phyloP scores from a whole-genome alignment of 1,284 basidiomycete genomes.

The Singerocomus rubriflavus region DNA sequence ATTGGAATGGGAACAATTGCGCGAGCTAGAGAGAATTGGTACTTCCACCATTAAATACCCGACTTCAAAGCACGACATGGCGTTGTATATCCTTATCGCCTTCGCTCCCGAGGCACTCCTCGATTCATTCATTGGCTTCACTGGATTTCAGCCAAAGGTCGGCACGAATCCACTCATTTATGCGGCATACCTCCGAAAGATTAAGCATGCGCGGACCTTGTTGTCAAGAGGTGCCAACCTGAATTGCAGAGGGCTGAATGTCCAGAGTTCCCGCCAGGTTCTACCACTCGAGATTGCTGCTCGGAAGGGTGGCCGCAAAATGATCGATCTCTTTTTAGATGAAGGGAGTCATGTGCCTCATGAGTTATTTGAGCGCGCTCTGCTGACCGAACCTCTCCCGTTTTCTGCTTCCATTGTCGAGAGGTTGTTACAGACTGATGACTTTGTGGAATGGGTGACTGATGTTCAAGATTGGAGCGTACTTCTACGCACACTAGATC shows the following conservation, averaged over 20 bases:
- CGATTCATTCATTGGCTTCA: background rate
- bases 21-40: no score
- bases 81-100: conserved; percentile 3
- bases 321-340: background rate
- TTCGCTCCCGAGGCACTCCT: conserved; percentile 5
- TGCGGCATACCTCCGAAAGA: background rate
- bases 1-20: background rate
- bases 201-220: conserved; percentile 6
- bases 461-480: background rate
- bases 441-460: conserved; percentile 2
- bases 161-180: conserved; percentile 14
- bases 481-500: background rate
- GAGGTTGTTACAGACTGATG: conserved; percentile 2
- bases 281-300: conserved; percentile 1
- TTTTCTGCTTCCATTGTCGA: no score
- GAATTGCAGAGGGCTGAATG: background rate
- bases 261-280: background rate
- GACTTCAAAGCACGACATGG: background rate
- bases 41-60: background rate
- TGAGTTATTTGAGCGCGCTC: background rate
- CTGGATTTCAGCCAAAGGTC: background rate
- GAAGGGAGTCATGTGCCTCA: background rate
- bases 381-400: rapidly evolving
- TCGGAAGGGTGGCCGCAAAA: background rate
- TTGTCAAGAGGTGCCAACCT: background rate